Evolutionary conservation across 148 eudicot genomes (phyloP).

Genomic region (Beta vulgaris): DNA sequence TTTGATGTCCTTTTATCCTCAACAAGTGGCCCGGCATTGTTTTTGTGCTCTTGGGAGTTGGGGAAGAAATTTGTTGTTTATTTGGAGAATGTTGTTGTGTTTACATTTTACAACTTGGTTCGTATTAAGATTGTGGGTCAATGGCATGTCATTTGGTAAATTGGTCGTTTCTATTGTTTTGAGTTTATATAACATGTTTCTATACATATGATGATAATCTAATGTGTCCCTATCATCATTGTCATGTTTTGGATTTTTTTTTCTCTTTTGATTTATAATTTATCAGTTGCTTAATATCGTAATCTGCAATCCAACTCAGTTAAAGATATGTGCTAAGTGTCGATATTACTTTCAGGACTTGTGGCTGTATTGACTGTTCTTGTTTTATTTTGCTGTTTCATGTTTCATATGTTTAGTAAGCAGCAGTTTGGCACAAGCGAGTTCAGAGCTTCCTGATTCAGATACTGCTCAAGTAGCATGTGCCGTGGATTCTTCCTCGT

Average conservation of each 20-base stretch:
- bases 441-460: not conserved
- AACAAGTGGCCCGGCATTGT: too few species aligned
- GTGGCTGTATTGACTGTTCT: too few species aligned
- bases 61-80: too few species aligned
- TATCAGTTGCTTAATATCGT: not conserved
- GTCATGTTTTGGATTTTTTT: not conserved
- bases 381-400: not conserved
- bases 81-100: too few species aligned
- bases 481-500: not conserved
- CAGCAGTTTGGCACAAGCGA: not conserved
- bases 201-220: not conserved
- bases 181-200: not conserved
- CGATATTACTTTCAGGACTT: not conserved
- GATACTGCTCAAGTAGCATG: not conserved
- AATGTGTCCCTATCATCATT: not conserved
- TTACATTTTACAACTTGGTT: not conserved
- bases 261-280: not conserved
- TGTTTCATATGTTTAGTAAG: constrained; percentile 12
- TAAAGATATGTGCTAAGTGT: not conserved
- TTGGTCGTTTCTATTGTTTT: too few species aligned
- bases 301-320: not conserved
- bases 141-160: too few species aligned
- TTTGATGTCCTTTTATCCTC: too few species aligned
- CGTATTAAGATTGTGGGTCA: not conserved
- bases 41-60: not conserved